These are phyloP conservation scores for Pilaira anomala DNA, from an alignment of 192 early-diverging fungal species.

Conservation along the genomic window DNA sequence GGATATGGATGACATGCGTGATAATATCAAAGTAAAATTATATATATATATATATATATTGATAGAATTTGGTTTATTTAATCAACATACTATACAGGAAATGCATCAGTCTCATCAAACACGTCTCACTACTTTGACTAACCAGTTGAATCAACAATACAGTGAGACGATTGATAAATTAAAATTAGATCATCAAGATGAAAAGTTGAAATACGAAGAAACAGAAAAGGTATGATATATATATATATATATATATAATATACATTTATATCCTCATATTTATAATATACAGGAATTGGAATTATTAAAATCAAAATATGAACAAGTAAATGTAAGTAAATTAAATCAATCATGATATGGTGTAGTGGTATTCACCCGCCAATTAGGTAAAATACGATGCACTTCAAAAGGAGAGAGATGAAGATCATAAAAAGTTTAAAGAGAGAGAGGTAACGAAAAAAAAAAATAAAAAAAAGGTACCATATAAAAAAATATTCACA, in stretches of 20 bases:
- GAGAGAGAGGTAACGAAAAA: background rate
- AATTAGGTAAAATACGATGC: background rate
- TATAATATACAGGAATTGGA: background rate
- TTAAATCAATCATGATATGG: too few species aligned
- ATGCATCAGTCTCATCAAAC: slow-evolving; percentile 32
- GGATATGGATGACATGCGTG: slow-evolving; percentile 14
- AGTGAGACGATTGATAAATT: slow-evolving; percentile 8
- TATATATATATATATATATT: background rate
- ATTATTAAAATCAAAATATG: too few species aligned
- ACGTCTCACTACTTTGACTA: slow-evolving; percentile 22
- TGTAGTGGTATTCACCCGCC: too few species aligned
- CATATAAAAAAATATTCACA: too few species aligned
- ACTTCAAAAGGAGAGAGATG: background rate
- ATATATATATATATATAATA: too few species aligned
- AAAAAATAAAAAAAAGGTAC: too few species aligned
- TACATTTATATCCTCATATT: background rate
- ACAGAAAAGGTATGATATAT: background rate
- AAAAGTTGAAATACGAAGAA: background rate
- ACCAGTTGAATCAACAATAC: slow-evolving; percentile 17
- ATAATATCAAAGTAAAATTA: slow-evolving; percentile 14
- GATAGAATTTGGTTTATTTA: background rate
- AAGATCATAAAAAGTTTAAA: background rate
- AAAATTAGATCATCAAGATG: background rate
- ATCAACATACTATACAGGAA: too few species aligned
- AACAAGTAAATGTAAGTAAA: too few species aligned